Evolutionary conservation across 495 filamentous ascomycete species (phyloP), one percentile per base, ranked within the genome.

Genomic region (Cryomyces antarcticus): DNA sequence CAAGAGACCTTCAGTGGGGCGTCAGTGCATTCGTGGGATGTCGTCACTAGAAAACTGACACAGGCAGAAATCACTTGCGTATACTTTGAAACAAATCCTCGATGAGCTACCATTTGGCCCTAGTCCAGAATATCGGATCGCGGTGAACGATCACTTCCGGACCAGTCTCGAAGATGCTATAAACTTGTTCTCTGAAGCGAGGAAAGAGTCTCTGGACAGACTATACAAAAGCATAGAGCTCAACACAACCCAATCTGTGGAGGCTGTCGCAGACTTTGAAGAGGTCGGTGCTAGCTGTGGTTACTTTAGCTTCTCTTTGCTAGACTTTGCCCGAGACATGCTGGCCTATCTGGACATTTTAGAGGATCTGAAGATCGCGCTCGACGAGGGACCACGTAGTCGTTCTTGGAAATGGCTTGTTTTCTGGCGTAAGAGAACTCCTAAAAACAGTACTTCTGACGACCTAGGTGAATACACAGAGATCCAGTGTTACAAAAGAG

Each of bases 271-370:
- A 5, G 89, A 94, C 54, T 80, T 93, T 40, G 89, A 97, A 57
- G 89, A 97, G 58, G 85, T 96, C 6, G 83, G 86, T 30, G 89
- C 89, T 5, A 88, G 83, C 37, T 97, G 89, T 52, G 87, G 88
- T 3, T 84, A 96, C 54, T 97, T 95, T 56, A 82, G 78, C 53
- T 93, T 85, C 52, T 86, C 81, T 13, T 64, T 97, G 28, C 69
- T 86, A 44, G 78, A 84, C 48, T 84, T 96, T 57, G 86, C 85
- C 0, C 80, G 93, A 53, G 84, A 94, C 54, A 78, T 93, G 66
- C 71, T 81, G 44, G 71, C 67, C 7, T 82, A 88, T 47, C 58
- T 97, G n/a, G 67, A 79, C 35, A 77, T 92, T 13, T 54, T 97
- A 13, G 83, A 93, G 49, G 80, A 93, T 40, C 57, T 96, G 46